Percentiles rank a stretch among this genome's conserved stretches.
These are phyloP conservation scores for Mycena belliarum DNA, from an alignment of 768 basidiomycete genomes.

Conservation along the genomic window DNA sequence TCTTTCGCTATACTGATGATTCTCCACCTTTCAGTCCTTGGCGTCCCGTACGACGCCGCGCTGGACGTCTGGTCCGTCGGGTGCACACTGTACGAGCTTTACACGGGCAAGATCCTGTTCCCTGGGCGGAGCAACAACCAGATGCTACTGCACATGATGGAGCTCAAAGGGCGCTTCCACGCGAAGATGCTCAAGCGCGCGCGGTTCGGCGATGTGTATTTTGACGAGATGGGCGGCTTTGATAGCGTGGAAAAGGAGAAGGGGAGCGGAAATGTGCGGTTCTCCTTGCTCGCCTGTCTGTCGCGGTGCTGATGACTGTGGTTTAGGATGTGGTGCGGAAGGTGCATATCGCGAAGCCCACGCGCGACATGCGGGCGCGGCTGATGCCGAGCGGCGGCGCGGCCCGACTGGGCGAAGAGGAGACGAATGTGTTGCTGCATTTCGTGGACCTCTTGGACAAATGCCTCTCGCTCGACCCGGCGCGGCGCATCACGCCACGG, in stretches of 20 bases:
- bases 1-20: constrained; percentile 14
- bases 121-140: constrained; percentile 97
- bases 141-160: constrained; percentile 98
- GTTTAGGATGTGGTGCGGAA: constrained; percentile 79
- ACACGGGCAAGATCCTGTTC: constrained; percentile 96
- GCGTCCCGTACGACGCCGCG: constrained; percentile 90
- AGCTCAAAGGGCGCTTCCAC: constrained; percentile 92
- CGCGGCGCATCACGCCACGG: constrained; percentile 82
- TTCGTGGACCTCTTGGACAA: constrained; percentile 93
- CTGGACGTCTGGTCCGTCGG: constrained; percentile 88
- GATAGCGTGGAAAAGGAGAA: constrained; percentile 69
- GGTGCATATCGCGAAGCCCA: constrained; percentile 81
- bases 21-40: constrained; percentile 69
- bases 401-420: constrained; percentile 81
- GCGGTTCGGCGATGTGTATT: constrained; percentile 1
- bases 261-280: constrained; percentile 75
- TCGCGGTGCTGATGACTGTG: too few relatives aligned
- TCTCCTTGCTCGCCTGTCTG: background rate
- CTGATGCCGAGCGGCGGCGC: constrained; percentile 58
- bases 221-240: background rate
- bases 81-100: constrained; percentile 75
- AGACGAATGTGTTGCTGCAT: constrained; percentile 55
- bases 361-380: constrained; percentile 57
- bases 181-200: constrained; percentile 93
- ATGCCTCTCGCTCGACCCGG: constrained; percentile 85